phyloP scores from a whole-genome alignment of 164 flowering plant species.

The Chimonanthus salicifolius region DNA sequence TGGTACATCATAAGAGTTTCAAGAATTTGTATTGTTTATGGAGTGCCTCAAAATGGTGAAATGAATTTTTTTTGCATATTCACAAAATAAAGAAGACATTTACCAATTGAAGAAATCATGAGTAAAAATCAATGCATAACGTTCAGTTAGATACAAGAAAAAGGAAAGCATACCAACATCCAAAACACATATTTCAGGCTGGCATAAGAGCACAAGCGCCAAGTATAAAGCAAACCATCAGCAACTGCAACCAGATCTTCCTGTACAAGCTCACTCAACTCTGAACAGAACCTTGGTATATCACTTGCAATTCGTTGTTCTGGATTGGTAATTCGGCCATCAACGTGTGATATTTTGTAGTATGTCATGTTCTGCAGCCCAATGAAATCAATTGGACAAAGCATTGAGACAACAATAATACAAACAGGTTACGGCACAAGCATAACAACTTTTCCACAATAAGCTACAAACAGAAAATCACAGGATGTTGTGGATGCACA shows the following conservation, averaged over 20 bases:
- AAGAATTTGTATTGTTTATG: not conserved
- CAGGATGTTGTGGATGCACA: not conserved
- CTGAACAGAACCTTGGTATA: slow-evolving; percentile 89
- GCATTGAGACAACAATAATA: not conserved
- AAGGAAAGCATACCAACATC: slow-evolving; percentile 67
- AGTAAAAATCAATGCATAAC: not conserved
- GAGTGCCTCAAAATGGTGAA: not conserved
- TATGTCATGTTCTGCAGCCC: slow-evolving; percentile 87
- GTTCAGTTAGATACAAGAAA: not conserved
- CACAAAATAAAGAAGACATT: not conserved
- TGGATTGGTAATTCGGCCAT: slow-evolving; percentile 85
- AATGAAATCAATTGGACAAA: slow-evolving; percentile 16
- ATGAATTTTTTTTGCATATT: not conserved
- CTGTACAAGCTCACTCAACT: slow-evolving; percentile 92
- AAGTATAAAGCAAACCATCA: slow-evolving; percentile 91
- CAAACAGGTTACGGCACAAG: not conserved
- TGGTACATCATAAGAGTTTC: not conserved
- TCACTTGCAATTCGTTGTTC: slow-evolving; percentile 98
- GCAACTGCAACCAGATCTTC: slow-evolving; percentile 88
- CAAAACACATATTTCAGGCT: slow-evolving; percentile 96
- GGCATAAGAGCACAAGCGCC: slow-evolving; percentile 98
- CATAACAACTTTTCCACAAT: not conserved
- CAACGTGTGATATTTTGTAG: slow-evolving; percentile 98
- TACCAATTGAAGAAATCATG: not conserved
- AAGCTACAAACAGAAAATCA: no score